Conservation (phyloP, 345 rosid species). For the Capsella bursapastoris region DNA sequence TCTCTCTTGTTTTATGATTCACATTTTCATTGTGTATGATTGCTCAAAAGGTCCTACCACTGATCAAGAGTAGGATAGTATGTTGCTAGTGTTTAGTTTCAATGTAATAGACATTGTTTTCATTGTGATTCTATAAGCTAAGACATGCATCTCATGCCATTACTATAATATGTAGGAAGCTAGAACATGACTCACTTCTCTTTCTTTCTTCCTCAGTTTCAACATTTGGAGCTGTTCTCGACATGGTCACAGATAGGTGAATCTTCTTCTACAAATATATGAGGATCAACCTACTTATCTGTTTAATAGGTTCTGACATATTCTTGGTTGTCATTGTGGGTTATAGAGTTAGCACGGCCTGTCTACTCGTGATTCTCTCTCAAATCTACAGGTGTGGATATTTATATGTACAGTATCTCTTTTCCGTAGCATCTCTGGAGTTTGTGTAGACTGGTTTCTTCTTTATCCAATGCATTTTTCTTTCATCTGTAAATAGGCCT, state of each 20-base stretch:
- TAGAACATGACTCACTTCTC: slow-evolving; percentile 31
- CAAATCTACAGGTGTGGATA: slow-evolving; percentile 72
- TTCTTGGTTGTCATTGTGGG: not conserved
- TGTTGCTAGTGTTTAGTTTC: slow-evolving; percentile 23
- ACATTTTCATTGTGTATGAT: not conserved
- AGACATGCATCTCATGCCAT: slow-evolving; percentile 5
- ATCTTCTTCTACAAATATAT: slow-evolving; percentile 29
- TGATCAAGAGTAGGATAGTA: slow-evolving; percentile 8
- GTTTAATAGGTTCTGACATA: not conserved
- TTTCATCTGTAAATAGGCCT: slow-evolving; percentile 60
- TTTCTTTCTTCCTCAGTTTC: slow-evolving; percentile 63
- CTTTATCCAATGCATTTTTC: not conserved
- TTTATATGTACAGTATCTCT: not conserved
- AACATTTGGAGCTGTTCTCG: slow-evolving; percentile 97
- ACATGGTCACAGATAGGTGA: slow-evolving; percentile 98
- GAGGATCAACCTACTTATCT: slow-evolving; percentile 8
- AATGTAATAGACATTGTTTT: not conserved
- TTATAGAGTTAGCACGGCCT: slow-evolving; percentile 96
- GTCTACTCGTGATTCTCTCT: slow-evolving; percentile 90
- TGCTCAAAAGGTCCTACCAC: not conserved
- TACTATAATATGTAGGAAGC: not conserved
- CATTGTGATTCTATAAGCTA: not conserved
- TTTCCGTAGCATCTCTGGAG: not conserved
- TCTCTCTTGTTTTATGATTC: slow-evolving; percentile 18
- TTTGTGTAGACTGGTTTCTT: not conserved